A percentile compares a stretch with the other conserved stretches of the same genome.
Conservation (phyloP, 2,329 filamentous ascomycete species). For the Fusarium anguioides region DNA sequence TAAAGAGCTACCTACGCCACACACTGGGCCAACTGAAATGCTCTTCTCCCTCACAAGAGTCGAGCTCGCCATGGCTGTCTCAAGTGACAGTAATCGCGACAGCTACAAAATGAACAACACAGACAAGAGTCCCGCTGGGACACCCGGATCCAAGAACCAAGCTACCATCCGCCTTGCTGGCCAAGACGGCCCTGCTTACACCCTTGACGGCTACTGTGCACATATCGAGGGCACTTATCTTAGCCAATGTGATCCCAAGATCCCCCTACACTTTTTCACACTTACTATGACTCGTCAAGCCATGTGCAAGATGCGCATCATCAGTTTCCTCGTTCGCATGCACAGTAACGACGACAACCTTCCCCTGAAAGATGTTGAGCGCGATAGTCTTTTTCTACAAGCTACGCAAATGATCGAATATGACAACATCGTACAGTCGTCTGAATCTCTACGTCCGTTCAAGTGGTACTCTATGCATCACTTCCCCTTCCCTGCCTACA, state of each 20-base stretch:
- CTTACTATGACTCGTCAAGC: slow-evolving; percentile 66
- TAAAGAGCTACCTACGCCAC: slow-evolving; percentile 62
- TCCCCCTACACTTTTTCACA: slow-evolving; percentile 69
- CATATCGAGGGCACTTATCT: slow-evolving; percentile 69
- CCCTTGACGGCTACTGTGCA: slow-evolving; percentile 64
- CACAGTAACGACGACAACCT: slow-evolving; percentile 52
- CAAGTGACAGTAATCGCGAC: slow-evolving; percentile 58
- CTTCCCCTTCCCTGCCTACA: slow-evolving; percentile 71
- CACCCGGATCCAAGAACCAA: slow-evolving; percentile 39
- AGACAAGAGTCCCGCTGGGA: slow-evolving; percentile 42
- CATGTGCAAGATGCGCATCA: slow-evolving; percentile 67
- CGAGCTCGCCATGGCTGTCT: slow-evolving; percentile 66
- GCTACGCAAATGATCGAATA: slow-evolving; percentile 69
- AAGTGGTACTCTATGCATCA: slow-evolving; percentile 70
- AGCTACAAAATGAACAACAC: slow-evolving; percentile 46
- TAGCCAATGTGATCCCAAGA: slow-evolving; percentile 66
- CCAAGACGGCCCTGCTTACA: slow-evolving; percentile 60
- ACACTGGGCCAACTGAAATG: slow-evolving; percentile 68
- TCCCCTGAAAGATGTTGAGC: slow-evolving; percentile 58
- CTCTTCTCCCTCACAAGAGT: slow-evolving; percentile 67
- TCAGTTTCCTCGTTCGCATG: slow-evolving; percentile 64
- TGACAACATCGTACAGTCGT: slow-evolving; percentile 65
- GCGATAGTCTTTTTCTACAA: slow-evolving; percentile 64
- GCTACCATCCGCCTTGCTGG: slow-evolving; percentile 60
- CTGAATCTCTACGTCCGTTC: slow-evolving; percentile 63